Evolutionary conservation across 768 basidiomycete species (phyloP).

Genomic region (Gyrodon lividus): DNA sequence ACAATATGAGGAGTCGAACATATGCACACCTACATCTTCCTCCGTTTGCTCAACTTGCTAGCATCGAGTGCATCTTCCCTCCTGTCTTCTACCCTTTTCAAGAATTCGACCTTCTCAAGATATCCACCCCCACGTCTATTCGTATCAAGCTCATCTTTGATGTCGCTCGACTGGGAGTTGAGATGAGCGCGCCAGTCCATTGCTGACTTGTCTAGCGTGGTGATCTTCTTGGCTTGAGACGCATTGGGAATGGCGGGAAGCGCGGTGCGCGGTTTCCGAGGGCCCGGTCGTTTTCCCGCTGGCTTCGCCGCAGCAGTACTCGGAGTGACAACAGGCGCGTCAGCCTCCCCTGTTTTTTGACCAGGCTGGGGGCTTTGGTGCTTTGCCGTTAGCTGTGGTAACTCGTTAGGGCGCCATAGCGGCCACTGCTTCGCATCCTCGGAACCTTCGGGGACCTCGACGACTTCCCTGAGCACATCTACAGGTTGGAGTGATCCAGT

Average conservation of each 20-base stretch:
- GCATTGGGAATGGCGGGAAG: conserved; percentile 54
- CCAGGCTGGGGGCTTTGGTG: conserved; percentile 7
- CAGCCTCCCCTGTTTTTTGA: background rate
- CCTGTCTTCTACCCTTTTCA: conserved; percentile 71
- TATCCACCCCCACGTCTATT: conserved; percentile 77
- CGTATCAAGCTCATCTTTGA: conserved; percentile 72
- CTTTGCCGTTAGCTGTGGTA: conserved; percentile 2
- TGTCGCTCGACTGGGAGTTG: conserved; percentile 37
- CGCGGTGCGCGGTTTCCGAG: conserved; percentile 61
- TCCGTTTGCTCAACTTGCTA: conserved; percentile 54
- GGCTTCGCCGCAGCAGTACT: background rate
- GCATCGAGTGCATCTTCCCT: conserved; percentile 64
- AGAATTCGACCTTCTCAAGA: conserved; percentile 81
- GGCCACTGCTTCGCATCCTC: conserved; percentile 79
- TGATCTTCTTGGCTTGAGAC: conserved; percentile 70
- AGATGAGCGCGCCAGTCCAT: conserved; percentile 84
- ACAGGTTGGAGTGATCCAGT: conserved; percentile 7
- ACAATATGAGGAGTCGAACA: background rate
- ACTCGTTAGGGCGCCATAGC: conserved; percentile 34
- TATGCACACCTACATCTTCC: conserved; percentile 18
- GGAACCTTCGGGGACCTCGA: conserved; percentile 71
- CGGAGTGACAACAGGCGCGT: background rate
- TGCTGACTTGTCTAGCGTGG: conserved; percentile 81
- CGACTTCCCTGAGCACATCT: conserved; percentile 55
- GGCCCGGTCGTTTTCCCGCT: conserved; percentile 49